Base-by-base conservation (phyloP, 306 rosid genomes). In the Spatholobus suberectus region DNA sequence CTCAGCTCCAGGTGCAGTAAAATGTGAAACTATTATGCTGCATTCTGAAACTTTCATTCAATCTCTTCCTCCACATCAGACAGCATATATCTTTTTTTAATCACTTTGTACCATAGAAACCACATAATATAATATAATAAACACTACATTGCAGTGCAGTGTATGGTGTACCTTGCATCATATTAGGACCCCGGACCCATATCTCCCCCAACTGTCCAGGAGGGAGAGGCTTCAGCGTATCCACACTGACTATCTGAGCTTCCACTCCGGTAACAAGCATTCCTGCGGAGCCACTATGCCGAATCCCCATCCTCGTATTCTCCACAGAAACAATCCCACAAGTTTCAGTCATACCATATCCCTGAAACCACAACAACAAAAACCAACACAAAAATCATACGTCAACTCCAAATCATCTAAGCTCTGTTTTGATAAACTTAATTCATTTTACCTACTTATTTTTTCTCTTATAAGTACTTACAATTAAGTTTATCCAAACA, bases 281-380 rank as follows among this genome's bases (percentile, higher is more conserved):
- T 70, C 99, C 99, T 0, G 97, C 67, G 4, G 99, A 90, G 41
- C 98, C 99, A 17, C 83, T 57, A 65, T 92, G 73, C 57, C 96
- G 92, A 76, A 43, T 24, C 44, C 96, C 98, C n/a, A 66, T 44
- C 76, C 57, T 79, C 23, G 81, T 0, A 75, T 76, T 87, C 83
- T 96, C 99, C 80, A 87, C 0, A 0, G 98, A 82, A 72, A 86
- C 83, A 81, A 92, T 43, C 41, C 94, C 98, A 86, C 92, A 90
- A 37, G 98, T 93, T 87, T 96, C 99, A 8, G 99, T 96, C 99
- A 96, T 92, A 77, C 99, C 99, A 83, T 92, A 93, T 7, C 99
- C 99, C 90, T 87, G 86, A 73, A 87, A 84, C 27, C 82, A 67
- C 88, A 77, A 35, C 18, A 82, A 68, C 18, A 57, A 37, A 32